Conservation (phyloP, 148 eudicot genomes). For the Heliosperma pusillum region DNA sequence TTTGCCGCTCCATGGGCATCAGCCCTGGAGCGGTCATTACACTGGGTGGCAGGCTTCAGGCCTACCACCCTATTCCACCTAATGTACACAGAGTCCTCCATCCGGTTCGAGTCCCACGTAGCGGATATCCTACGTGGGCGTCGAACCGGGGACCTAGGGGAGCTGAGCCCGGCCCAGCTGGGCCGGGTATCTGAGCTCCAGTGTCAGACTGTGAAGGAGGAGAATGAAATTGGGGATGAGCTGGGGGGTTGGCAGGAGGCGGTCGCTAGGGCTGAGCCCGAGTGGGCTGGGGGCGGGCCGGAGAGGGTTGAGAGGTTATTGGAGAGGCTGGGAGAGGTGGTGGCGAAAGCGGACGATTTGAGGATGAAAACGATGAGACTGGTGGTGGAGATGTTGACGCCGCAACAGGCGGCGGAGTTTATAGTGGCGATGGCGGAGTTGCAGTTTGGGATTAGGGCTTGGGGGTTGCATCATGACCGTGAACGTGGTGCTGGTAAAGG, state of each 20-base stretch:
- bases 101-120: slow-evolving; percentile 56
- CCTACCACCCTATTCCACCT: slow-evolving; percentile 89
- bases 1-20: slow-evolving; percentile 65
- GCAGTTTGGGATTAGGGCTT: slow-evolving; percentile 56
- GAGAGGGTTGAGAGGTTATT: slow-evolving; percentile 36
- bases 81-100: slow-evolving; percentile 64
- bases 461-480: slow-evolving; percentile 67
- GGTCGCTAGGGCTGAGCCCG: slow-evolving; percentile 29
- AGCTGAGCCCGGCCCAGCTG: slow-evolving; percentile 61
- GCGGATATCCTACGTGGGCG: slow-evolving; percentile 50
- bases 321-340: slow-evolving; percentile 28
- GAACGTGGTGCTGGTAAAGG: slow-evolving; percentile 18
- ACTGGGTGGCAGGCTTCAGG: slow-evolving; percentile 80
- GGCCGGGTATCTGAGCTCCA: slow-evolving; percentile 69
- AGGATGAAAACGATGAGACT: slow-evolving; percentile 50
- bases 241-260: slow-evolving; percentile 78
- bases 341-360: slow-evolving; percentile 62
- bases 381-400: slow-evolving; percentile 69
- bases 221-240: slow-evolving; percentile 60
- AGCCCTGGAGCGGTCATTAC: slow-evolving; percentile 63
- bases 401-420: slow-evolving; percentile 77
- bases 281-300: slow-evolving; percentile 31
- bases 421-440: slow-evolving; percentile 60
- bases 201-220: slow-evolving; percentile 58
- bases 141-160: slow-evolving; percentile 69